Evolutionary conservation across 257 asterid species (phyloP).

Genomic region (Paulownia fortunei): DNA sequence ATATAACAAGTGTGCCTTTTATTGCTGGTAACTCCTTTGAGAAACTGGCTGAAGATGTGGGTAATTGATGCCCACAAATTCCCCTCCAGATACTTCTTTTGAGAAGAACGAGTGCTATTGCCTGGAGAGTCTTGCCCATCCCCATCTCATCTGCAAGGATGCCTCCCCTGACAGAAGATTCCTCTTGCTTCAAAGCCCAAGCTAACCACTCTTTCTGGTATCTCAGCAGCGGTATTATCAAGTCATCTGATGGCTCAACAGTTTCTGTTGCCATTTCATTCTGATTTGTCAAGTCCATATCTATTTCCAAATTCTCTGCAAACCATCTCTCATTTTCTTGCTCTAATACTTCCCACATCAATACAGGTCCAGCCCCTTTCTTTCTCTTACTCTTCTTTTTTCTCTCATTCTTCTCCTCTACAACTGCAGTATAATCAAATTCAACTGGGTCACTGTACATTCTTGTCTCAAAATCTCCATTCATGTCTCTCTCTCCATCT

Average conservation of each 20-base stretch:
- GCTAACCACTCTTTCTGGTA: conserved; percentile 97
- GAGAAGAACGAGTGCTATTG: conserved; percentile 89
- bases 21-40: conserved; percentile 58
- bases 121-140: conserved; percentile 98
- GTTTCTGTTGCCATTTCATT: conserved; percentile 63
- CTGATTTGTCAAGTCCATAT: conserved; percentile 57
- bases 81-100: conserved; percentile 60
- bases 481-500: conserved; percentile 18
- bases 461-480: conserved; percentile 16
- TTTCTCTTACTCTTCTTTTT: conserved; percentile 58
- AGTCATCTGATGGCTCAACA: conserved; percentile 70
- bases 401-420: conserved; percentile 28
- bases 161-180: conserved; percentile 78
- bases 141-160: conserved; percentile 99
- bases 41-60: conserved; percentile 53
- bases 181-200: conserved; percentile 94
- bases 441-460: background rate
- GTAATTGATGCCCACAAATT: conserved; percentile 39
- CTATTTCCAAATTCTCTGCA: conserved; percentile 56
- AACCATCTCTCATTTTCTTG: conserved; percentile 73
- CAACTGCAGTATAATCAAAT: background rate
- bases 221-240: conserved; percentile 79
- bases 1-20: conserved; percentile 86
- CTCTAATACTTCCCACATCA: conserved; percentile 83
- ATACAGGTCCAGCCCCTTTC: conserved; percentile 48